phyloP scores from a whole-genome alignment of 2,329 filamentous ascomycete species.

The Pseudocercospora eumusae region DNA sequence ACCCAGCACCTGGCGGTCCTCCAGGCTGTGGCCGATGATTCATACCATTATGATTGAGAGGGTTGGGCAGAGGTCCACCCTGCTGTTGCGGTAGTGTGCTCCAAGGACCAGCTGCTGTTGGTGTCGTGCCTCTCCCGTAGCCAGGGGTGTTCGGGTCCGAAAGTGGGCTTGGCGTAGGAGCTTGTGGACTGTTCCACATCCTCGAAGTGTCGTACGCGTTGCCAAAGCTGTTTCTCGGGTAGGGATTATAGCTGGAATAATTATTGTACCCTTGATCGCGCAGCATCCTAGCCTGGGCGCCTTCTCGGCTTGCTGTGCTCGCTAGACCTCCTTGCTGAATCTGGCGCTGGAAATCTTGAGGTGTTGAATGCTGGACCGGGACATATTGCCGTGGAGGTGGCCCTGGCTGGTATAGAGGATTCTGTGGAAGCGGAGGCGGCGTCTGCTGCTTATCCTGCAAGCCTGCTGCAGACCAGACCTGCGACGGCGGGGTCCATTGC shows the following conservation, averaged over 20 bases:
- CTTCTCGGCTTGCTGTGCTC: slow-evolving; percentile 39
- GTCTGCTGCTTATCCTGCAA: slow-evolving; percentile 24
- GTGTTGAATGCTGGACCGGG: slow-evolving; percentile 42
- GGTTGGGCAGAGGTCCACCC: slow-evolving; percentile 13
- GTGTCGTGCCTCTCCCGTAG: slow-evolving; percentile 26
- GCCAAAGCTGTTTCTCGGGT: slow-evolving; percentile 31
- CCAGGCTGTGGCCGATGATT: slow-evolving; percentile 17
- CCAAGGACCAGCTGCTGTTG: slow-evolving; percentile 24
- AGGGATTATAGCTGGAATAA: slow-evolving; percentile 21
- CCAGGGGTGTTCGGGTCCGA: slow-evolving; percentile 36
- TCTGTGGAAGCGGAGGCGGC: slow-evolving; percentile 25
- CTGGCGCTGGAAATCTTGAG: slow-evolving; percentile 47
- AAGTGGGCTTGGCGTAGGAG: slow-evolving; percentile 39
- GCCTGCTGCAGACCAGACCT: slow-evolving; percentile 34
- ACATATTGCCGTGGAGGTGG: slow-evolving; percentile 21
- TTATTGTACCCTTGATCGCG: slow-evolving; percentile 36
- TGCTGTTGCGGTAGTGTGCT: slow-evolving; percentile 26
- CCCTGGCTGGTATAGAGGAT: slow-evolving; percentile 22
- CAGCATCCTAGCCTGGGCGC: slow-evolving; percentile 39
- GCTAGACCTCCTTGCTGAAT: slow-evolving; percentile 31
- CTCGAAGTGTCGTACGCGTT: slow-evolving; percentile 31
- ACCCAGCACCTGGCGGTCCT: slow-evolving; percentile 25
- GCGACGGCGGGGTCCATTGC: slow-evolving; percentile 43
- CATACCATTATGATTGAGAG: slow-evolving; percentile 13
- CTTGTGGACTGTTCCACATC: slow-evolving; percentile 38